Evolutionary conservation across 225 moss, liverwort and hornwort genomes (phyloP).

Genomic region (Marchantia paleacea): DNA sequence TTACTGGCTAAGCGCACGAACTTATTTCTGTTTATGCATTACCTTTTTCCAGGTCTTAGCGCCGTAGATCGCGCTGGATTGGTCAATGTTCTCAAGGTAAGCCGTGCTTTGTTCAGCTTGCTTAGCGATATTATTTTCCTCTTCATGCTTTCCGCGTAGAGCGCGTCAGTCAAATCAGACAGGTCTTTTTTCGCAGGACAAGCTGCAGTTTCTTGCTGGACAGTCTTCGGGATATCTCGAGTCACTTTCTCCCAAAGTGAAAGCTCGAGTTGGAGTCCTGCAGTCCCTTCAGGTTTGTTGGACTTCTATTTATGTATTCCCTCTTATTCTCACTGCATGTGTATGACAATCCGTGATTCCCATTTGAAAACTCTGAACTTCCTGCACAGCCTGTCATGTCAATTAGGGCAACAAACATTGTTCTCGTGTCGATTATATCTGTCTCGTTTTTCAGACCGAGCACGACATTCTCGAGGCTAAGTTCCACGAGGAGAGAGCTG

Average conservation of each 20-base stretch:
- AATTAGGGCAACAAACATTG: not conserved
- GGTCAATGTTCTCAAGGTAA: constrained; percentile 83
- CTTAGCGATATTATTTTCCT: not conserved
- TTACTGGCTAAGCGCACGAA: too few species aligned
- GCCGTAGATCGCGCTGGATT: constrained; percentile 71
- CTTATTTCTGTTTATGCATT: too few species aligned
- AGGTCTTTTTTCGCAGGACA: constrained; percentile 49
- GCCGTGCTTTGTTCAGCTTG: not conserved
- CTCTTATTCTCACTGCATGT: not conserved
- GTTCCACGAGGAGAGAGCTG: constrained; percentile 83
- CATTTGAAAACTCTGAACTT: not conserved
- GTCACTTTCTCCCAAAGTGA: constrained; percentile 68
- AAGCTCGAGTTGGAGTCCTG: constrained; percentile 69
- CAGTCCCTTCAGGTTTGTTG: constrained; percentile 71
- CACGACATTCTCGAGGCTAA: constrained; percentile 87
- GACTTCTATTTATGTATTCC: not conserved
- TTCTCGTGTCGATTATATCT: not conserved
- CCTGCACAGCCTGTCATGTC: too few species aligned
- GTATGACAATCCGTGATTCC: not conserved
- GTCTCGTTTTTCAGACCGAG: constrained; percentile 37
- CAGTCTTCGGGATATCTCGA: constrained; percentile 82
- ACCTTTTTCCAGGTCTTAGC: constrained; percentile 41
- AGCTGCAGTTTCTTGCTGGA: constrained; percentile 71
- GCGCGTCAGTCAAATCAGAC: not conserved
- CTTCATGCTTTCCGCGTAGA: not conserved